Percentiles rank a stretch among this genome's conserved stretches.
Evolutionary conservation across 2,329 filamentous ascomycete species (phyloP).

Genomic region (Karstenula rhodostoma): DNA sequence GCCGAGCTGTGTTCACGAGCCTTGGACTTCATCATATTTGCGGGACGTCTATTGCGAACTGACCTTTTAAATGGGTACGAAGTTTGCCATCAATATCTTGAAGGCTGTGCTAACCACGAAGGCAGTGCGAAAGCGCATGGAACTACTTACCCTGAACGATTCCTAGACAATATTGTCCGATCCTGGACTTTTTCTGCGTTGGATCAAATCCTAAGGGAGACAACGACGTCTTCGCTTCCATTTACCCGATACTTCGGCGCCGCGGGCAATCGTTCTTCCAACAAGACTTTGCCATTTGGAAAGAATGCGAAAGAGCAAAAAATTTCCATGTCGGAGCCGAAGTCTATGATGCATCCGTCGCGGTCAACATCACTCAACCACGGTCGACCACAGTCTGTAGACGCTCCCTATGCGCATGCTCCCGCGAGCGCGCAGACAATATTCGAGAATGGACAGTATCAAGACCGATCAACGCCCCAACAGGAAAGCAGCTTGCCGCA

Average conservation of each 20-base stretch:
- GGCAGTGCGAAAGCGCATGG: conserved; percentile 44
- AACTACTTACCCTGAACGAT: conserved; percentile 52
- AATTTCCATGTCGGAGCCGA: conserved; percentile 70
- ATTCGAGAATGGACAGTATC: conserved; percentile 50
- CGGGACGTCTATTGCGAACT: conserved; percentile 78
- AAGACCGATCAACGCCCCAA: conserved; percentile 35
- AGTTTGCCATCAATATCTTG: conserved; percentile 19
- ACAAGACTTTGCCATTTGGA: conserved; percentile 61
- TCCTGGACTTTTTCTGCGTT: conserved; percentile 81
- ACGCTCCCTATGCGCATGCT: conserved; percentile 44
- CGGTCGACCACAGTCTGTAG: conserved; percentile 38
- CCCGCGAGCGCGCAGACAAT: conserved; percentile 43
- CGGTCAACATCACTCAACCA: conserved; percentile 67
- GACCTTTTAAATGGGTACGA: conserved; percentile 74
- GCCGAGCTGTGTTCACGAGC: conserved; percentile 86
- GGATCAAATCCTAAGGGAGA: conserved; percentile 79
- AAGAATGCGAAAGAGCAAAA: conserved; percentile 65
- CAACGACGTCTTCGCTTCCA: conserved; percentile 71
- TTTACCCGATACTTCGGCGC: conserved; percentile 58
- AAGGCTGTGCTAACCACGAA: conserved; percentile 36
- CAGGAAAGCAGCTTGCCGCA: conserved; percentile 31
- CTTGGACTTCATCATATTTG: conserved; percentile 82
- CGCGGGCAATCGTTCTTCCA: conserved; percentile 37
- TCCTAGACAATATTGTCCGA: conserved; percentile 77
- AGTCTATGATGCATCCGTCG: conserved; percentile 74